A percentile compares a stretch with the other conserved stretches of the same genome.
Conservation (phyloP, 2,329 filamentous ascomycete species). For the Diaporthe sp. region DNA sequence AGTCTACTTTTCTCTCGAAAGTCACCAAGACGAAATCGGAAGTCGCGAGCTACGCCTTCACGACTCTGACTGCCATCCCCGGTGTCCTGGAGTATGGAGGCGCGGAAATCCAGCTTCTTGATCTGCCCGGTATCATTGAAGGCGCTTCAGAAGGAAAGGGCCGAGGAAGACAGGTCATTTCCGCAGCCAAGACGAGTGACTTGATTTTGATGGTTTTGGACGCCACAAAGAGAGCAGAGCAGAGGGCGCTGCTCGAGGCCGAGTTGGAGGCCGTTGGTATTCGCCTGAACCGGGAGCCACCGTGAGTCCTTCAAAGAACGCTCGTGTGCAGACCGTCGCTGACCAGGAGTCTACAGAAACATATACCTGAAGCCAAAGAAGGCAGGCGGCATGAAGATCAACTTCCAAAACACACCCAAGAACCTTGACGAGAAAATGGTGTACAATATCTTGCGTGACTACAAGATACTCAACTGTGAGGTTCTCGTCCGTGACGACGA, state of each 20-base stretch:
- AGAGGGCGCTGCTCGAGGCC: conserved; percentile 88
- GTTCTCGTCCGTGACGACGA: conserved; percentile 95
- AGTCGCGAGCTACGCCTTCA: conserved; percentile 97
- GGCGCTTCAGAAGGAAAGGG: conserved; percentile 97
- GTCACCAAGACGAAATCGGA: conserved; percentile 98
- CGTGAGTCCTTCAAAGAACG: conserved; percentile 67
- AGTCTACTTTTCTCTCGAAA: conserved; percentile 98
- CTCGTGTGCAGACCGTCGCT: background rate
- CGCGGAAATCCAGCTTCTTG: conserved; percentile 97
- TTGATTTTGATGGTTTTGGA: conserved; percentile 97
- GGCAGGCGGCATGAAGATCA: conserved; percentile 98
- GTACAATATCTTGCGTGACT: conserved; percentile 96
- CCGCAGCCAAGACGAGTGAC: conserved; percentile 97
- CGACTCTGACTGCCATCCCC: conserved; percentile 95
- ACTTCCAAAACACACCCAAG: conserved; percentile 91
- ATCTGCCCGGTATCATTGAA: conserved; percentile 98
- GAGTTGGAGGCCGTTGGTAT: conserved; percentile 97
- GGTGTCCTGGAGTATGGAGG: conserved; percentile 98
- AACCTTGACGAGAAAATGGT: conserved; percentile 97
- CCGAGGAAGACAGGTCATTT: conserved; percentile 95
- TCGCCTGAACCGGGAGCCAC: conserved; percentile 89
- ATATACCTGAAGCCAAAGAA: conserved; percentile 98
- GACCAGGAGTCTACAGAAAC: conserved; percentile 70
- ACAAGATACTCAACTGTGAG: conserved; percentile 98
- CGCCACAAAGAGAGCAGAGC: conserved; percentile 95